Conservation (phyloP, 768 basidiomycete species). For the Baorangia bicolor region DNA sequence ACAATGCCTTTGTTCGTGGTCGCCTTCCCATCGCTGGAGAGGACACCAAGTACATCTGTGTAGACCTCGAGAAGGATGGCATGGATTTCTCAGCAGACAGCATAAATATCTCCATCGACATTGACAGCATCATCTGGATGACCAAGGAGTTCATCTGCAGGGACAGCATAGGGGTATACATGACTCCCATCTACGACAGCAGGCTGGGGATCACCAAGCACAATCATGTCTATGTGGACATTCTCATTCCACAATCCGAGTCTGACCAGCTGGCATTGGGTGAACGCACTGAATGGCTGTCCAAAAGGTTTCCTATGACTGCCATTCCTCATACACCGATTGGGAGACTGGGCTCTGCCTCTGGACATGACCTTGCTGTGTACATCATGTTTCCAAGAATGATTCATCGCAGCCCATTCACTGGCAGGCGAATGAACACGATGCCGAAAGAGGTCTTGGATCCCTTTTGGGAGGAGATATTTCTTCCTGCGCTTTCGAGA, state of each 20-base stretch:
- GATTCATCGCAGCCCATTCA: background rate
- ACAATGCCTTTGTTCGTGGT: background rate
- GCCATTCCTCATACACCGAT: conserved; percentile 6
- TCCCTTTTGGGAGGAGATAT: conserved; percentile 1
- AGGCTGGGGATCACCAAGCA: conserved; percentile 6
- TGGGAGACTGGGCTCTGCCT: background rate
- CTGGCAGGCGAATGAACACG: background rate
- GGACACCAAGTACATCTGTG: background rate
- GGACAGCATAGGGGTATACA: background rate
- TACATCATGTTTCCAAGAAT: conserved; percentile 12
- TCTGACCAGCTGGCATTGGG: background rate
- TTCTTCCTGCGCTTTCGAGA: conserved; percentile 3
- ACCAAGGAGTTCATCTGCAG: background rate
- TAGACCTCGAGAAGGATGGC: conserved; percentile 1
- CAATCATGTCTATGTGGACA: conserved; percentile 16
- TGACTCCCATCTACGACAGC: background rate
- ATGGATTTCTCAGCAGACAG: background rate
- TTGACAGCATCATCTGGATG: conserved; percentile 7
- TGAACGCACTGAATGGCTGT: background rate
- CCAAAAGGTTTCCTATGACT: conserved; percentile 4
- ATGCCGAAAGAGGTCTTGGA: conserved; percentile 7
- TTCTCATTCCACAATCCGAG: conserved; percentile 10
- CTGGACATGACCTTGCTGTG: background rate
- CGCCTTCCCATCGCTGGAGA: background rate
- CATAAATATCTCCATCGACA: background rate